Conservation (phyloP, 805 yeast genomes). For the Phaffomyces thermotolerans region DNA sequence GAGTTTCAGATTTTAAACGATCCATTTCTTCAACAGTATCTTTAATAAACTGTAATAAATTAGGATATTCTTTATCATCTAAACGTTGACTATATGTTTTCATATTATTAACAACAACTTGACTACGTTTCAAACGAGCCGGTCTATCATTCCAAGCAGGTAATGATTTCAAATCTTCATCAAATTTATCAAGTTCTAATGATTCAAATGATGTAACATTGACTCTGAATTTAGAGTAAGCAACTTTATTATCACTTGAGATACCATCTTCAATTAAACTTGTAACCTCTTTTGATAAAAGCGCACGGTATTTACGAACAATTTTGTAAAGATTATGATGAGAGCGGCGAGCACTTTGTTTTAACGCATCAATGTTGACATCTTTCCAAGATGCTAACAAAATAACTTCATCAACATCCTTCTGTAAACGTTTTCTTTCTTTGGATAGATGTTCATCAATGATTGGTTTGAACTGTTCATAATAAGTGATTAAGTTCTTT, state of each 20-base stretch:
- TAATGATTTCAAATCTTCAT: conserved; percentile 19
- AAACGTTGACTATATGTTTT: conserved; percentile 33
- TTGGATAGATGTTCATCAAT: conserved; percentile 39
- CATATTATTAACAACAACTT: conserved; percentile 51
- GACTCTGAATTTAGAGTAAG: conserved; percentile 2
- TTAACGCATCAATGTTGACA: conserved; percentile 85
- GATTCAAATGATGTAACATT: conserved; percentile 6
- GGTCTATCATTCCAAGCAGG: conserved; percentile 53
- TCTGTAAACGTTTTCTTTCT: conserved; percentile 53
- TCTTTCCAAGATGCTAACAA: conserved; percentile 95
- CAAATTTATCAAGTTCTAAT: conserved; percentile 10
- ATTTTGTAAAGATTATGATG: conserved; percentile 79
- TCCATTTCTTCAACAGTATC: conserved; percentile 52
- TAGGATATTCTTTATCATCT: conserved; percentile 33
- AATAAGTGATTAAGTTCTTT: conserved; percentile 53
- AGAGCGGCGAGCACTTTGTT: conserved; percentile 87
- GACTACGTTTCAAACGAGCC: conserved; percentile 42
- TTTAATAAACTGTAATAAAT: conserved; percentile 46
- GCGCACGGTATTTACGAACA: conserved; percentile 70
- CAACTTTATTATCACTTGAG: conserved; percentile 18
- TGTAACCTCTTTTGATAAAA: conserved; percentile 45
- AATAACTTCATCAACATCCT: conserved; percentile 78
- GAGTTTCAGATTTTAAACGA: conserved; percentile 68
- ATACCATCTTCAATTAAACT: conserved; percentile 56
- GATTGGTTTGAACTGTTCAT: conserved; percentile 51